A percentile compares a stretch with the other conserved stretches of the same genome.
phyloP scores from a whole-genome alignment of 495 filamentous ascomycete genomes.

The Daldinia concentrica region DNA sequence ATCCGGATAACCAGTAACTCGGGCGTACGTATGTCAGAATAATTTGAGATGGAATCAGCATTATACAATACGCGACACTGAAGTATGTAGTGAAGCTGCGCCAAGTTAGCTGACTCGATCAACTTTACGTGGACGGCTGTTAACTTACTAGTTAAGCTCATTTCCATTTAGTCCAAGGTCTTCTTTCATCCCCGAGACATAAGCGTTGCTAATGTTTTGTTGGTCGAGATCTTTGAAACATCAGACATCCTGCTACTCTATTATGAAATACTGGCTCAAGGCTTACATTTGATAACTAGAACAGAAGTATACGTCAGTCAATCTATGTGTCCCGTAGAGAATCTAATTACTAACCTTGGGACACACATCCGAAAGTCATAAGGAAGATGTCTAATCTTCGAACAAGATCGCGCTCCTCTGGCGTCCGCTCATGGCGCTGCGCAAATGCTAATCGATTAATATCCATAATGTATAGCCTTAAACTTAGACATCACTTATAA shows the following conservation, averaged over 20 bases:
- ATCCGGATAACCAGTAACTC: slow-evolving; percentile 53
- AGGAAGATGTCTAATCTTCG: slow-evolving; percentile 53
- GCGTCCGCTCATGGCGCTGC: slow-evolving; percentile 42
- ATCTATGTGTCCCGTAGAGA: neutral
- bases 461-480: slow-evolving; percentile 16
- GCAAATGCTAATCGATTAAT: slow-evolving; percentile 23
- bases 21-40: slow-evolving; percentile 58
- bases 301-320: slow-evolving; percentile 9
- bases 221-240: slow-evolving; percentile 49
- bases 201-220: slow-evolving; percentile 56
- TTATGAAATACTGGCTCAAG: neutral
- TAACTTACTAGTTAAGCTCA: slow-evolving; percentile 50
- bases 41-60: slow-evolving; percentile 61
- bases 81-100: slow-evolving; percentile 62
- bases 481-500: neutral
- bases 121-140: neutral
- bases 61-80: slow-evolving; percentile 57
- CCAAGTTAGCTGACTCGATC: neutral
- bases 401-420: slow-evolving; percentile 51
- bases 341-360: slow-evolving; percentile 45
- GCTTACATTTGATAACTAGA: slow-evolving; percentile 49
- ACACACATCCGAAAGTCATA: slow-evolving; percentile 55
- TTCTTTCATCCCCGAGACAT: slow-evolving; percentile 57
- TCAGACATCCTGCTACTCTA: slow-evolving; percentile 3
- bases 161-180: slow-evolving; percentile 52